phyloP scores from a whole-genome alignment of 306 rosid genomes.

The Cicer judaicum region DNA sequence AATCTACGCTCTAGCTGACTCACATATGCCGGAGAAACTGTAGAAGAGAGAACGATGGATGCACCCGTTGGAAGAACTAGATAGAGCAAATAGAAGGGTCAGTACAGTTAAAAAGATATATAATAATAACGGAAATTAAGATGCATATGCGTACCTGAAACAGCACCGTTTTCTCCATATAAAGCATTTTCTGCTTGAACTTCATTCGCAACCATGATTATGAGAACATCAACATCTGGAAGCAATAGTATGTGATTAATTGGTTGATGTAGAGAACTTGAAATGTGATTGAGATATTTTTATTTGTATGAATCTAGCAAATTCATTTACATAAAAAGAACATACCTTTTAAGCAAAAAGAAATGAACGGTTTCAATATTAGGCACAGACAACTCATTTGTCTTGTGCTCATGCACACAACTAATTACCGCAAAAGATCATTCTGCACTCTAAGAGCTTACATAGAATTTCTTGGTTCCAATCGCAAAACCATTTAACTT shows the following conservation, averaged over 20 bases:
- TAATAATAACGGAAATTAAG: conserved; percentile 27
- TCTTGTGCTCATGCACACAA: conserved; percentile 8
- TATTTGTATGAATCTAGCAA: conserved; percentile 35
- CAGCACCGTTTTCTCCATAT: conserved; percentile 86
- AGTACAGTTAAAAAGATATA: conserved; percentile 32
- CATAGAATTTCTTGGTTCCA: conserved; percentile 26
- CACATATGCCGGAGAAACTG: conserved; percentile 95
- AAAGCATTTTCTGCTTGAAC: conserved; percentile 82
- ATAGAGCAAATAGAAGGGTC: conserved; percentile 45
- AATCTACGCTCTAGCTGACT: conserved; percentile 77
- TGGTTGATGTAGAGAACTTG: conserved; percentile 17
- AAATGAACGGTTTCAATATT: conserved; percentile 13
- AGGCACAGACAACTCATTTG: conserved; percentile 11
- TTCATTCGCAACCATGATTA: conserved; percentile 91
- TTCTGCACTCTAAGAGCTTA: not conserved
- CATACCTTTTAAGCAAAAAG: conserved; percentile 8
- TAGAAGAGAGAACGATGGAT: conserved; percentile 79
- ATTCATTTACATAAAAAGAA: conserved; percentile 14
- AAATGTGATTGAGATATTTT: conserved; percentile 31
- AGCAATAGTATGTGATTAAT: conserved; percentile 38
- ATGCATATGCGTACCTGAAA: conserved; percentile 70
- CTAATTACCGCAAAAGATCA: conserved; percentile 22
- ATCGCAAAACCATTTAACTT: conserved; percentile 1
- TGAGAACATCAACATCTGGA: conserved; percentile 83
- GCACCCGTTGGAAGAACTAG: conserved; percentile 87